phyloP scores from a whole-genome alignment of 352 stramenopile genomes.

The Thraustotheca clavata region DNA sequence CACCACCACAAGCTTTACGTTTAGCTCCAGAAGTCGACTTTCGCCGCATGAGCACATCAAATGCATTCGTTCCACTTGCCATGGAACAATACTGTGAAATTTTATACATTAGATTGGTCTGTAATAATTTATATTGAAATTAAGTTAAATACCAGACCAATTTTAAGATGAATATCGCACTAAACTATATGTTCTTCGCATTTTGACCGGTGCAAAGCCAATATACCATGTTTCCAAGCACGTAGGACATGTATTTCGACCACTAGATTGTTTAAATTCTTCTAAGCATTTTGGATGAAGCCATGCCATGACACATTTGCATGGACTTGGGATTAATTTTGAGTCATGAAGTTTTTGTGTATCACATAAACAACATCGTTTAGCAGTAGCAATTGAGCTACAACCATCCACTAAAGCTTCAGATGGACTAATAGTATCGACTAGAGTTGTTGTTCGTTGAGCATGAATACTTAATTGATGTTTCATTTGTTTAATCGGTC shows the following conservation, averaged over 20 bases:
- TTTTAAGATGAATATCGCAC: neutral
- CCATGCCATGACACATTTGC: slow-evolving; percentile 16
- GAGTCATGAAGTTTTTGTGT: too few species aligned
- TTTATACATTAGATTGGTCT: neutral
- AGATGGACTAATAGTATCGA: too few species aligned
- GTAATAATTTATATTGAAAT: neutral
- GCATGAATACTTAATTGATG: too few species aligned
- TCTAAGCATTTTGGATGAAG: slow-evolving; percentile 11
- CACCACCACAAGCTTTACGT: slow-evolving; percentile 30
- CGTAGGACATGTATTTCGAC: slow-evolving; percentile 10
- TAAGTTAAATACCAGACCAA: neutral
- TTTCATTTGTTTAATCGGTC: too few species aligned
- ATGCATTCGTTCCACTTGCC: too few species aligned
- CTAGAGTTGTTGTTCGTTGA: too few species aligned
- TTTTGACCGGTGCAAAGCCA: slow-evolving; percentile 10
- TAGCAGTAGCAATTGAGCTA: too few species aligned
- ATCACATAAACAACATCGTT: too few species aligned
- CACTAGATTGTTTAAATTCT: slow-evolving; percentile 3
- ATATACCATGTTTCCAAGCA: slow-evolving; percentile 13
- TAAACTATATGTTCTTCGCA: slow-evolving; percentile 17
- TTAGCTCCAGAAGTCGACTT: slow-evolving; percentile 30
- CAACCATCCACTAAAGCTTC: too few species aligned
- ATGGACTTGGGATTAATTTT: slow-evolving; percentile 8
- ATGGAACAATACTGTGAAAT: neutral
- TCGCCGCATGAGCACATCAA: slow-evolving; percentile 38